Evolutionary conservation across 1,284 basidiomycete species (phyloP).

Genomic region (Moesziomyces globuligerus): DNA sequence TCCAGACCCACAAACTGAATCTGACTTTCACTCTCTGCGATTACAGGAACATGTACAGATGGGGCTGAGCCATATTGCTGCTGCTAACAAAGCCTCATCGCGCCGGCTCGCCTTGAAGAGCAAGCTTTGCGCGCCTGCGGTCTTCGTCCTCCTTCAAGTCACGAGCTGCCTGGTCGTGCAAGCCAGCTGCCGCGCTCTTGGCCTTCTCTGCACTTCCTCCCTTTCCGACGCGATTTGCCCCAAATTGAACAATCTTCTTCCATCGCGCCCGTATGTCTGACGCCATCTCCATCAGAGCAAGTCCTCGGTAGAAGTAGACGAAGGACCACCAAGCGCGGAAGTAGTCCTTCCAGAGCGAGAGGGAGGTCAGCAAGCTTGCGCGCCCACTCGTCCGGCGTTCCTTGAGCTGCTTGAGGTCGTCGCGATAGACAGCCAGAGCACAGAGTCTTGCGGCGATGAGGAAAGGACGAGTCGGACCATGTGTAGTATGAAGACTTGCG

Average conservation of each 20-base stretch:
- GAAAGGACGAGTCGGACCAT: slow-evolving; percentile 72
- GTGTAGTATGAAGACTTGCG: slow-evolving; percentile 71
- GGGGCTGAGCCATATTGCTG: slow-evolving; percentile 21
- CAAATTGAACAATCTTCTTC: slow-evolving; percentile 45
- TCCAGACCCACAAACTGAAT: neutral
- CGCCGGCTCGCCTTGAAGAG: slow-evolving; percentile 25
- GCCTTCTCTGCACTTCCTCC: slow-evolving; percentile 45
- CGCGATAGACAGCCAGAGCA: slow-evolving; percentile 82
- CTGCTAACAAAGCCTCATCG: slow-evolving; percentile 1
- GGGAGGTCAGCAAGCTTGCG: slow-evolving; percentile 26
- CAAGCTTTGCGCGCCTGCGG: slow-evolving; percentile 31
- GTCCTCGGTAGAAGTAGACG: slow-evolving; percentile 62
- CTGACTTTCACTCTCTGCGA: slow-evolving; percentile 10
- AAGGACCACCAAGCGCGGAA: slow-evolving; percentile 67
- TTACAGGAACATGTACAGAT: slow-evolving; percentile 59
- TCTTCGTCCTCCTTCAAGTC: slow-evolving; percentile 42
- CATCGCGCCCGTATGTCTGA: slow-evolving; percentile 53
- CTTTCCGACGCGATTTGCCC: slow-evolving; percentile 28
- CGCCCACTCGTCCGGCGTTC: slow-evolving; percentile 33
- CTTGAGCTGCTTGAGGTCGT: slow-evolving; percentile 73
- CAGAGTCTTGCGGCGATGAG: slow-evolving; percentile 92
- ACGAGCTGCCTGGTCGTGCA: slow-evolving; percentile 46
- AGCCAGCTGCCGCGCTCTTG: slow-evolving; percentile 45
- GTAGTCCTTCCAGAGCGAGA: slow-evolving; percentile 69
- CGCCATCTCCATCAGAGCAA: slow-evolving; percentile 58